These are phyloP conservation scores for Aulographum hederae DNA, from an alignment of 2,329 filamentous ascomycete species.

Conservation along the genomic window DNA sequence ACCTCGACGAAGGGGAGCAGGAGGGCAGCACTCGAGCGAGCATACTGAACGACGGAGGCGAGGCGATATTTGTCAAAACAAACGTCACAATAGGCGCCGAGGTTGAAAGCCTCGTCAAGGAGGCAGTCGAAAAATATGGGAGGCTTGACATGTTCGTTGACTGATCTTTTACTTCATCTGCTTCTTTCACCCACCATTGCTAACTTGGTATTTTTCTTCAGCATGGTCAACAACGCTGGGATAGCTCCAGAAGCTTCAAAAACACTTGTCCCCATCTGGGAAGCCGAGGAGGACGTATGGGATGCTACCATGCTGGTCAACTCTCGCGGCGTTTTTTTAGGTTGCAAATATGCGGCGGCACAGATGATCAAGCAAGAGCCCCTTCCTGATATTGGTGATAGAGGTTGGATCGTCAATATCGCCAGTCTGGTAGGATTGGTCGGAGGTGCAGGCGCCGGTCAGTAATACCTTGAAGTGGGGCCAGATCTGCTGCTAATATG, in stretches of 20 bases:
- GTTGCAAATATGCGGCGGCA: constrained; percentile 25
- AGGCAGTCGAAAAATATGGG: constrained; percentile 7
- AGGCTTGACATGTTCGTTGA: constrained; percentile 7
- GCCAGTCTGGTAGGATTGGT: constrained; percentile 25
- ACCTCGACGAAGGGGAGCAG: constrained; percentile 10
- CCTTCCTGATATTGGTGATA: constrained; percentile 17
- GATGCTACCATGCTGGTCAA: constrained; percentile 22
- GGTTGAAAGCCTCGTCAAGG: constrained; percentile 9
- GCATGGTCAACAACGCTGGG: constrained; percentile 26
- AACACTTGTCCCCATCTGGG: constrained; percentile 22
- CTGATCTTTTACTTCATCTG: background rate
- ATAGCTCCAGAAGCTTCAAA: constrained; percentile 22
- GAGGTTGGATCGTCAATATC: constrained; percentile 33
- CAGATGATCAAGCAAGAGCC: constrained; percentile 33
- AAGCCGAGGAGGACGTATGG: constrained; percentile 26
- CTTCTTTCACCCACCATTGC: too few species aligned
- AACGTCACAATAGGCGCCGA: constrained; percentile 12
- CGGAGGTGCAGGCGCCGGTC: constrained; percentile 12
- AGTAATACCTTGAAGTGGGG: too few species aligned
- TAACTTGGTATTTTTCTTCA: constrained; percentile 2
- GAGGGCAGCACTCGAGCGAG: constrained; percentile 14
- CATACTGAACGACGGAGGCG: constrained; percentile 12
- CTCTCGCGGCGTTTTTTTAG: constrained; percentile 20
- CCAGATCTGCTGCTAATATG: too few species aligned
- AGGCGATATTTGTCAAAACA: constrained; percentile 17